These are phyloP conservation scores for Thelonectria rubi DNA, from an alignment of 2,329 filamentous ascomycete genomes.

Conservation along the genomic window DNA sequence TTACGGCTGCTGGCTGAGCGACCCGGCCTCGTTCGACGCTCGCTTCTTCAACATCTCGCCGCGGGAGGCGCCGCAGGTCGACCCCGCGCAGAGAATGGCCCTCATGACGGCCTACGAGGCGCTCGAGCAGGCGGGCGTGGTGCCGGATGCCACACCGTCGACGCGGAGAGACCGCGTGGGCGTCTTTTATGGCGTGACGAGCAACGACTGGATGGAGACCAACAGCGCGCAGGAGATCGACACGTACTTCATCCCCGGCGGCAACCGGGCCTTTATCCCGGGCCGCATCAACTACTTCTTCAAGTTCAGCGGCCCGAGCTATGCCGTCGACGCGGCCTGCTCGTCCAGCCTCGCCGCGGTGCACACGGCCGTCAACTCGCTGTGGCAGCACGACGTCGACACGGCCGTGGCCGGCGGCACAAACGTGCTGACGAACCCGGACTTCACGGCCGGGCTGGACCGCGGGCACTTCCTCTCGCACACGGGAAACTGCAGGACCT, in stretches of 20 bases:
- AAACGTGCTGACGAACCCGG: constrained; percentile 71
- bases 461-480: constrained; percentile 69
- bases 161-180: constrained; percentile 66
- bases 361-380: constrained; percentile 72
- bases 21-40: constrained; percentile 72
- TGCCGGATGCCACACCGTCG: constrained; percentile 68
- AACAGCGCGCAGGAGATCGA: constrained; percentile 73
- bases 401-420: constrained; percentile 82
- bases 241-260: constrained; percentile 59
- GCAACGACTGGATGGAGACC: constrained; percentile 81
- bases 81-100: constrained; percentile 72
- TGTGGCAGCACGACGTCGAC: constrained; percentile 76
- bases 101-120: constrained; percentile 73
- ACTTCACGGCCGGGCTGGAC: constrained; percentile 70
- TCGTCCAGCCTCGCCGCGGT: constrained; percentile 77
- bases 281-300: constrained; percentile 79
- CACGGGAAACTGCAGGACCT: constrained; percentile 51
- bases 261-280: constrained; percentile 57
- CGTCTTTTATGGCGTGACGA: constrained; percentile 78
- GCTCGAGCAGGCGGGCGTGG: constrained; percentile 71
- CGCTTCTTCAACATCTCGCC: constrained; percentile 78
- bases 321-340: constrained; percentile 78
- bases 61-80: constrained; percentile 51
- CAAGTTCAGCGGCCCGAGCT: constrained; percentile 76
- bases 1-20: constrained; percentile 60